phyloP scores from a whole-genome alignment of 352 stramenopile species.

The Phytophthora chlamydospora region DNA sequence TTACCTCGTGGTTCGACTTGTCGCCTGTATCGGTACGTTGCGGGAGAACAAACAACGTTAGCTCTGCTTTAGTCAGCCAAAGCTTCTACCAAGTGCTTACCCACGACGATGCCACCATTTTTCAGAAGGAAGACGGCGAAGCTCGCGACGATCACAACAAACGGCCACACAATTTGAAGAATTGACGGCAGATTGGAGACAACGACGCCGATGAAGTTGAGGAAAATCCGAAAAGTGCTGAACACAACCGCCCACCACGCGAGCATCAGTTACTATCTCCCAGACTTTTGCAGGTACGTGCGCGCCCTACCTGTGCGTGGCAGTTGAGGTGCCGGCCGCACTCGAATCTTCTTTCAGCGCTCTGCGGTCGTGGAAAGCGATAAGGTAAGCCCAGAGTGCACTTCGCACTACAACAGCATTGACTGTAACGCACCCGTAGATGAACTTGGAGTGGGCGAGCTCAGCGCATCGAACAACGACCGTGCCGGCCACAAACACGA shows the following conservation, averaged over 20 bases:
- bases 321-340: slow-evolving; percentile 15
- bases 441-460: slow-evolving; percentile 60
- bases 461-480: slow-evolving; percentile 76
- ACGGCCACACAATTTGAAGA: slow-evolving; percentile 74
- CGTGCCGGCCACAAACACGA: slow-evolving; percentile 83
- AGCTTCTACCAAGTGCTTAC: slow-evolving; percentile 34
- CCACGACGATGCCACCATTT: slow-evolving; percentile 85
- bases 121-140: slow-evolving; percentile 72
- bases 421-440: slow-evolving; percentile 64
- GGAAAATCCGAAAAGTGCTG: slow-evolving; percentile 49
- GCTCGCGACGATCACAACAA: slow-evolving; percentile 54
- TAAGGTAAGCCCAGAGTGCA: background rate
- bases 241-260: background rate
- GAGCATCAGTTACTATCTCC: slow-evolving; percentile 7
- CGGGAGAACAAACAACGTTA: background rate
- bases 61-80: background rate
- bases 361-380: slow-evolving; percentile 15
- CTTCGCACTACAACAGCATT: background rate
- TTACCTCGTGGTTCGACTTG: slow-evolving; percentile 83
- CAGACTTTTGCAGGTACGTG: background rate
- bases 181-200: slow-evolving; percentile 57
- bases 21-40: slow-evolving; percentile 48
- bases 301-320: slow-evolving; percentile 40
- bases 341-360: slow-evolving; percentile 43
- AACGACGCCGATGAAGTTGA: slow-evolving; percentile 69